Conservation (phyloP, 345 rosid genomes). For the Microthlaspi erraticum region DNA sequence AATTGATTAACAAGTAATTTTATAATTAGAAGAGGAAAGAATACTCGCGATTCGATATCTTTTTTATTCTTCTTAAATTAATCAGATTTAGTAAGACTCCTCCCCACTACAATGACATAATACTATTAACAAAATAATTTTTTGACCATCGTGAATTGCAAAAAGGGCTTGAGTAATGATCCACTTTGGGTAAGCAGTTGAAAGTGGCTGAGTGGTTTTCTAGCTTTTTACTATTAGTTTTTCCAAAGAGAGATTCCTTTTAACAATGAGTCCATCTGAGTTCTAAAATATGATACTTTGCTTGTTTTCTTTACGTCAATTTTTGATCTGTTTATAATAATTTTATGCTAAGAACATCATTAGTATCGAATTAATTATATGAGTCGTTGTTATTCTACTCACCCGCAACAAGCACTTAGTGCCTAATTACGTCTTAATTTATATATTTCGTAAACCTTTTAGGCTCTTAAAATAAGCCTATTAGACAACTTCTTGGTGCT, state of each 20-base stretch:
- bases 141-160: slow-evolving; percentile 15
- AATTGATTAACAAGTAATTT: slow-evolving; percentile 13
- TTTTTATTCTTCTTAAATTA: not conserved
- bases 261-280: not conserved
- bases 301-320: slow-evolving; percentile 5
- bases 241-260: slow-evolving; percentile 24
- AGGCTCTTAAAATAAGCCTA: slow-evolving; percentile 8
- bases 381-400: slow-evolving; percentile 42
- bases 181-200: slow-evolving; percentile 47
- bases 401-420: slow-evolving; percentile 45
- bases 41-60: slow-evolving; percentile 17
- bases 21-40: slow-evolving; percentile 28
- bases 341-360: slow-evolving; percentile 21
- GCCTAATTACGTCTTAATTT: slow-evolving; percentile 42
- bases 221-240: slow-evolving; percentile 22
- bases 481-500: slow-evolving; percentile 34
- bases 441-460: slow-evolving; percentile 5
- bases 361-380: slow-evolving; percentile 10
- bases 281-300: slow-evolving; percentile 4
- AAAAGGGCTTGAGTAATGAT: slow-evolving; percentile 30
- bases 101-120: slow-evolving; percentile 29
- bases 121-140: not conserved
- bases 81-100: slow-evolving; percentile 12
- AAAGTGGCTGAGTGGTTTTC: slow-evolving; percentile 45
- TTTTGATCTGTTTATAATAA: slow-evolving; percentile 17